Evolutionary conservation across 106 monocot genomes (phyloP).

Genomic region (Chionographis japonica): DNA sequence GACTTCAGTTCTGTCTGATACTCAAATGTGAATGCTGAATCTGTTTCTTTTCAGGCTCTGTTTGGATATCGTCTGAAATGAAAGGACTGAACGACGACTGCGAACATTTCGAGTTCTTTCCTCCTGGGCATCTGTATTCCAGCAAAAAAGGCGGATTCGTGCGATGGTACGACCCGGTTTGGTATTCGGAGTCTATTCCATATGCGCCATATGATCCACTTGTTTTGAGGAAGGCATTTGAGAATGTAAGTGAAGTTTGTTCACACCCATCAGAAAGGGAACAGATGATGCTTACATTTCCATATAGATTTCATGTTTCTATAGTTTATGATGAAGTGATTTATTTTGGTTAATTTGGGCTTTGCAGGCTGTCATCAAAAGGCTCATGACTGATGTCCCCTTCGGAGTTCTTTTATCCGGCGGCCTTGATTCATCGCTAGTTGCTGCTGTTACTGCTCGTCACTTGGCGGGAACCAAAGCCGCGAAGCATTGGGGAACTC

Average conservation of each 20-base stretch:
- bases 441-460: conserved; percentile 53
- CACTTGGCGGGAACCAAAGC: conserved; percentile 53
- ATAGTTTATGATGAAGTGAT: neutral
- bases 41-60: conserved; percentile 17
- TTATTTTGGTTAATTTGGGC: neutral
- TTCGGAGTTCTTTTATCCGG: conserved; percentile 67
- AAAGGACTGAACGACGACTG: conserved; percentile 51
- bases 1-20: neutral
- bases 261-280: no score
- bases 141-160: conserved; percentile 35
- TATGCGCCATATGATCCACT: conserved; percentile 42
- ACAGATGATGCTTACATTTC: no score
- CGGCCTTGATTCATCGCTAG: conserved; percentile 60
- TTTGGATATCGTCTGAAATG: conserved; percentile 59
- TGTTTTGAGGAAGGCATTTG: conserved; percentile 51
- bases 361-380: conserved; percentile 49
- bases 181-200: conserved; percentile 37
- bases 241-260: conserved; percentile 31
- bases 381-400: conserved; percentile 74
- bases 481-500: conserved; percentile 52
- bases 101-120: conserved; percentile 50
- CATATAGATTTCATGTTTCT: neutral
- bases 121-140: conserved; percentile 46
- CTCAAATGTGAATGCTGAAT: neutral
- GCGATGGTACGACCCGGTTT: conserved; percentile 44